These are phyloP conservation scores for Penicillium nordicum DNA, from an alignment of 2,329 filamentous ascomycete species.

Conservation along the genomic window DNA sequence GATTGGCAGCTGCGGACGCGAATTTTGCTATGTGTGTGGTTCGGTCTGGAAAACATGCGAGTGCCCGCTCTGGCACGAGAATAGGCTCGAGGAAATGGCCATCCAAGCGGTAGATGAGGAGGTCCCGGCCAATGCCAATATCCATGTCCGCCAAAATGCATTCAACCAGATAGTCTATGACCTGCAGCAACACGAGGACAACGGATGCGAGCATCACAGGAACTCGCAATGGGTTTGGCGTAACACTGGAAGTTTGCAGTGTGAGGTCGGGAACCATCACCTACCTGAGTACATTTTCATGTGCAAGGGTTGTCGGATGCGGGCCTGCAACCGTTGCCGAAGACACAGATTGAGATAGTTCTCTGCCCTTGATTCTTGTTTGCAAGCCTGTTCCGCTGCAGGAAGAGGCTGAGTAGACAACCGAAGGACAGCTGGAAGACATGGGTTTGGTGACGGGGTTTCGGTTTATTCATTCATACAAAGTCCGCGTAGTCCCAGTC, in stretches of 20 bases:
- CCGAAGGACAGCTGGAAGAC: no score
- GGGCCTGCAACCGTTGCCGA: constrained; percentile 6
- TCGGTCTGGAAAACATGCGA: constrained; percentile 8
- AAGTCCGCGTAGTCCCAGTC: no score
- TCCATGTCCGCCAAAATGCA: neutral
- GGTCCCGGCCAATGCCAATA: neutral
- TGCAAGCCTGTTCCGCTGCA: no score
- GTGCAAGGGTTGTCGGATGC: constrained; percentile 11
- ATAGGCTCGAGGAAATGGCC: constrained; percentile 5
- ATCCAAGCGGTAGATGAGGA: constrained; percentile 8
- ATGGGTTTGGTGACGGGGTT: no score
- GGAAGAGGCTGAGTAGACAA: no score
- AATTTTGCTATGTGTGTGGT: constrained; percentile 13
- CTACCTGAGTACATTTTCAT: constrained; percentile 10
- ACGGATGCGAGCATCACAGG: constrained; percentile 11
- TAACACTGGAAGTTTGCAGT: neutral
- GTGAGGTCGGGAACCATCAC: neutral
- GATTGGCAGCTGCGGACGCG: constrained; percentile 4
- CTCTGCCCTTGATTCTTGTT: no score
- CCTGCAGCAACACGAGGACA: constrained; percentile 8
- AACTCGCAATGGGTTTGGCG: constrained; percentile 10
- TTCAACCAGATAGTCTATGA: constrained; percentile 5
- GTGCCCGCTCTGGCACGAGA: constrained; percentile 10
- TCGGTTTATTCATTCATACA: no score
- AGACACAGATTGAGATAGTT: constrained; percentile 1